phyloP scores from a whole-genome alignment of 2,329 filamentous ascomycete genomes.

The Colletotrichum scovillei region DNA sequence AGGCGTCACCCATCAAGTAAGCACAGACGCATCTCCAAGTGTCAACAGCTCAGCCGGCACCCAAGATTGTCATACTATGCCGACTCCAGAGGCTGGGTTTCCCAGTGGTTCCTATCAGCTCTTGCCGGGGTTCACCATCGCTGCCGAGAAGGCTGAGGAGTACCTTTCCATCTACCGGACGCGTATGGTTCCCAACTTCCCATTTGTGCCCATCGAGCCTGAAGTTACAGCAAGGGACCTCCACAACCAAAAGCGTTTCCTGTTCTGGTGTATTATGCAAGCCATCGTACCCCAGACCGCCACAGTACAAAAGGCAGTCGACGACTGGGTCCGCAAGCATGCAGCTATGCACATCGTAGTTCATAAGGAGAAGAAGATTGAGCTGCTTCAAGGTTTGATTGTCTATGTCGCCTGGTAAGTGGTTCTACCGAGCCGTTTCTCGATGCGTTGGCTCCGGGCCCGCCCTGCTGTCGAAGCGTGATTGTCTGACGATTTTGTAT shows the following conservation, averaged over 20 bases:
- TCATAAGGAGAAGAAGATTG: conserved; percentile 47
- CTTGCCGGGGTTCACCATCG: conserved; percentile 49
- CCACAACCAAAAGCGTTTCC: conserved; percentile 44
- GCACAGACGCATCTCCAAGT: background rate
- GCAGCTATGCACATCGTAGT: conserved; percentile 52
- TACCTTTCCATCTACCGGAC: conserved; percentile 48
- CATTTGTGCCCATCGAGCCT: conserved; percentile 49
- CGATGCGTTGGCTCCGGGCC: background rate
- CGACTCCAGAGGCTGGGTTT: background rate
- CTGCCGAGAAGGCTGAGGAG: conserved; percentile 45
- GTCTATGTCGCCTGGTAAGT: conserved; percentile 51
- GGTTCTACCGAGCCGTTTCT: accelerated
- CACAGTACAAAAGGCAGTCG: conserved; percentile 45
- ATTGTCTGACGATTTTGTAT: background rate
- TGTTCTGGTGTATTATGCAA: conserved; percentile 53
- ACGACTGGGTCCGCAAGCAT: conserved; percentile 49
- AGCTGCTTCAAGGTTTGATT: conserved; percentile 52
- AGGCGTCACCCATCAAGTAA: background rate
- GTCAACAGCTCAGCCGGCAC: background rate
- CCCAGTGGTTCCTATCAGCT: conserved; percentile 32
- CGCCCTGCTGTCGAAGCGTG: background rate
- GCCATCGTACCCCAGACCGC: conserved; percentile 46
- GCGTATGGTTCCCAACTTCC: conserved; percentile 48
- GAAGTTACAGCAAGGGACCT: conserved; percentile 43
- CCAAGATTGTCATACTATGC: background rate